phyloP scores from a whole-genome alignment of 2,329 filamentous ascomycete species.

The Sporothrix brunneoviolacea region DNA sequence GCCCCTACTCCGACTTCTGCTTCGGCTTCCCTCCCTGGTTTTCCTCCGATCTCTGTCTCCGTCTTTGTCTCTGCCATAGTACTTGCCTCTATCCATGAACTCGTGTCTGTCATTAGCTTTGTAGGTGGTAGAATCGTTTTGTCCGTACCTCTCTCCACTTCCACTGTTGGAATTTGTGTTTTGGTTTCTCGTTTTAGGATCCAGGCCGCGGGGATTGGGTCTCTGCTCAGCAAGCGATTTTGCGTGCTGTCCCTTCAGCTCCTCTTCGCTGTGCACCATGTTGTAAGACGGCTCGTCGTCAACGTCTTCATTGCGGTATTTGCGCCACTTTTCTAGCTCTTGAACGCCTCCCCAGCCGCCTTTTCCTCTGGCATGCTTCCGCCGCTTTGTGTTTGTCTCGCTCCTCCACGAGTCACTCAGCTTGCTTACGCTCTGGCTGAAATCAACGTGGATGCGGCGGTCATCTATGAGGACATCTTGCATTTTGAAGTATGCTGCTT shows the following conservation, averaged over 20 bases:
- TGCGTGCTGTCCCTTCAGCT: constrained; percentile 49
- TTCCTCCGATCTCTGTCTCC: constrained; percentile 1
- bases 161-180: not conserved
- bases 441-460: constrained; percentile 95
- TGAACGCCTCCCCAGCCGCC: constrained; percentile 86
- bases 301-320: constrained; percentile 68
- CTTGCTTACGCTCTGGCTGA: constrained; percentile 88
- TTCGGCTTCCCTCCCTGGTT: not conserved
- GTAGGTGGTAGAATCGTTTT: not conserved
- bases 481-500: constrained; percentile 98
- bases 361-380: constrained; percentile 42
- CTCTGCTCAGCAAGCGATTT: constrained; percentile 22
- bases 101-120: not conserved
- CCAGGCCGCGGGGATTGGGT: no score
- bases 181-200: not conserved
- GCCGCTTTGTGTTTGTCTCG: constrained; percentile 74
- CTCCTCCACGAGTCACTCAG: constrained; percentile 85
- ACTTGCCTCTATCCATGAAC: constrained; percentile 3
- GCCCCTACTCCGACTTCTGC: constrained; percentile 10
- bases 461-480: constrained; percentile 95
- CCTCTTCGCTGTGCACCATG: constrained; percentile 75
- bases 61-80: constrained; percentile 26
- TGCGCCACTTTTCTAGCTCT: constrained; percentile 80
- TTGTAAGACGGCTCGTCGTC: constrained; percentile 48
- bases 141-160: not conserved